Conservation (phyloP, 331 rosid genomes). For the Malus hybrid region DNA sequence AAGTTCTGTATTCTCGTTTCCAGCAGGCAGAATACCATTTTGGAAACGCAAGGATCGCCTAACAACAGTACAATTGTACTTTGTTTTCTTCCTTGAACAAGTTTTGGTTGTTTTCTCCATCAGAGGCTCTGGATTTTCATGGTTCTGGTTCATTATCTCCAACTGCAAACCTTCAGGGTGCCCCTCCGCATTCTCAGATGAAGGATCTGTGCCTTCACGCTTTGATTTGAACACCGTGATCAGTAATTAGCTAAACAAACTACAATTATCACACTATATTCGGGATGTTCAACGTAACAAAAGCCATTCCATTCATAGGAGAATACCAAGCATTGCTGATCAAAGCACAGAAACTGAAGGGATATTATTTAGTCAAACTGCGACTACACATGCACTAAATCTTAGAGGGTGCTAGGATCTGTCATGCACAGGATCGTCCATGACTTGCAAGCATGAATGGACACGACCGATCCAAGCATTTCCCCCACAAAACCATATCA, state of each 20-base stretch:
- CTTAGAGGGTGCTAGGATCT: no score
- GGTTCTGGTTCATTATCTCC: slow-evolving; percentile 8
- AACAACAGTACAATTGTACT: background rate
- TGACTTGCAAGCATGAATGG: no score
- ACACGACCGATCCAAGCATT: no score
- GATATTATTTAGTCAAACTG: no score
- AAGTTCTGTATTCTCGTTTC: slow-evolving; percentile 8
- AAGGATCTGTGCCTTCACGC: slow-evolving; percentile 5
- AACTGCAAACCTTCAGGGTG: slow-evolving; percentile 4
- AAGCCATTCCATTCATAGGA: no score
- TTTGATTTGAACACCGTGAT: background rate
- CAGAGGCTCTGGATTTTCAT: background rate
- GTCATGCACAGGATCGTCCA: no score
- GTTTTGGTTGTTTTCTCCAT: background rate
- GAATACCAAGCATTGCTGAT: no score
- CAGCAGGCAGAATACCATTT: slow-evolving; percentile 3
- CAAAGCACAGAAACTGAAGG: no score
- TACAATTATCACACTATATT: background rate
- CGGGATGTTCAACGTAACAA: no score
- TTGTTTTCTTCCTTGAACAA: slow-evolving; percentile 13
- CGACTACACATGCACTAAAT: background rate
- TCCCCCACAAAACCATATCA: no score
- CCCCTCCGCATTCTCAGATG: background rate
- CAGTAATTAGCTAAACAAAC: background rate
- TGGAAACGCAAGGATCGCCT: slow-evolving; percentile 59